phyloP scores from a whole-genome alignment of 2,329 filamentous ascomycete species.

The Bipolaris cookei region DNA sequence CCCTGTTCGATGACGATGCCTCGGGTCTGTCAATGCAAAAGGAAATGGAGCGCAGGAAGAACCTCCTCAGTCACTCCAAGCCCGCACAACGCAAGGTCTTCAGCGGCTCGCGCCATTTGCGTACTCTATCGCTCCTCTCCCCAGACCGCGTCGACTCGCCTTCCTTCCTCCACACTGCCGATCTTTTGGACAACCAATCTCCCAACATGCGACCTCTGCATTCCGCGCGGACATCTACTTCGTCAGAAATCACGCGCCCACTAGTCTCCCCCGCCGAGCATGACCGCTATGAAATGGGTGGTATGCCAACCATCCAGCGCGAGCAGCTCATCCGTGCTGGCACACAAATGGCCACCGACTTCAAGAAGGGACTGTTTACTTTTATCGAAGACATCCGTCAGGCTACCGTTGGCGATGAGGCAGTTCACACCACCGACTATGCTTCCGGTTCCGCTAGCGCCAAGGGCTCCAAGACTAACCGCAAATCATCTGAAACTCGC shows the following conservation, averaged over 20 bases:
- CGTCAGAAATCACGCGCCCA: conserved; percentile 41
- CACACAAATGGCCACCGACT: conserved; percentile 86
- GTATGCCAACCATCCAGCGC: conserved; percentile 42
- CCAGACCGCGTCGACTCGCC: conserved; percentile 54
- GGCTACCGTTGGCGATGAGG: conserved; percentile 94
- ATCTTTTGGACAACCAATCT: conserved; percentile 41
- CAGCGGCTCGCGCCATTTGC: conserved; percentile 64
- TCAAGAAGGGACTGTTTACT: conserved; percentile 87
- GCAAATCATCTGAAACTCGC: conserved; percentile 40
- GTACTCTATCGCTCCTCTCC: conserved; percentile 84
- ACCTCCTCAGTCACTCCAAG: conserved; percentile 62
- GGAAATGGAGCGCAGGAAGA: conserved; percentile 77
- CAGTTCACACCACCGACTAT: conserved; percentile 55
- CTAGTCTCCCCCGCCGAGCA: conserved; percentile 32
- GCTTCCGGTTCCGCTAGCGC: conserved; percentile 42
- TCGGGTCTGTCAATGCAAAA: conserved; percentile 53
- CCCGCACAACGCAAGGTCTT: conserved; percentile 65
- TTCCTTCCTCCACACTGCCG: conserved; percentile 48
- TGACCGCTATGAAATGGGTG: conserved; percentile 42
- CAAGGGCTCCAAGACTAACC: conserved; percentile 32
- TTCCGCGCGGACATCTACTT: conserved; percentile 36
- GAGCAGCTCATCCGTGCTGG: conserved; percentile 51
- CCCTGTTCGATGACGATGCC: conserved; percentile 52
- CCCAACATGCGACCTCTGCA: conserved; percentile 20
- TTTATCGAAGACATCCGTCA: conserved; percentile 96